Base-by-base conservation (phyloP, 2,329 filamentous ascomycete species). In the Pseudohalonectria lignicola region DNA sequence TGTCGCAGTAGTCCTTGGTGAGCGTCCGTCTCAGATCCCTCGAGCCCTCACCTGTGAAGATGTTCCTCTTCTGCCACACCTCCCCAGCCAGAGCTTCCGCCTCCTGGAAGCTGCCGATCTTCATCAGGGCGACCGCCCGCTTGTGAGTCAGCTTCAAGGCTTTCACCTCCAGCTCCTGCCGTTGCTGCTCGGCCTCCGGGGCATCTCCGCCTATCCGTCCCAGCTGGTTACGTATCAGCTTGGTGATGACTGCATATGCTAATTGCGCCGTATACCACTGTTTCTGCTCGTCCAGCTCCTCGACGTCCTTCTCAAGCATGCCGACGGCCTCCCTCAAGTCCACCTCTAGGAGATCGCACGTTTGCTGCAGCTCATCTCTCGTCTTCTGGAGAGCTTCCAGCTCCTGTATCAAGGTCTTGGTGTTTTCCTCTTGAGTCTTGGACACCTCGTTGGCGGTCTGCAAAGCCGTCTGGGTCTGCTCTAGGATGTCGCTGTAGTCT, bases 1-100 rank as follows among this genome's bases (percentile, higher is more conserved):
- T 37, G 12, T 41, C 39, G 31, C 39, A 41, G 21, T 36, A 41
- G 23, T 41, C 35, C 18, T 37, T 41, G 21, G 29, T 21, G n/a
- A 41, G 20, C 12, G 29, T 18, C 3, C 39, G 39, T 12, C 29
- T 31, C 4, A 23, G 19, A 4, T 26, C 34, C 19, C 36, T 36
- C 5, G 37, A 34, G 7, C 17, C 26, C 7, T 25, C 39, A 13
- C 13, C 13, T 21, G 21, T 17, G 15, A 37, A 23, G 9, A 34
- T 6, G 12, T 33, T 34, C 18, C 30, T 41, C 23, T 23, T 26
- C 8, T 37, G 34, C 34, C 34, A 41, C 10, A 41, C 34, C n/a
- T 34, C 21, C 16, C 19, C 13, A 15, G 26, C 30, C 34, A 41
- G 37, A 2, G 25, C 2, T 28, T 41, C 39, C 12, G 39, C 39